A percentile compares a stretch with the other conserved stretches of the same genome.
These are phyloP conservation scores for Colletotrichum salicis DNA, from an alignment of 2,329 filamentous ascomycete species.

Conservation along the genomic window DNA sequence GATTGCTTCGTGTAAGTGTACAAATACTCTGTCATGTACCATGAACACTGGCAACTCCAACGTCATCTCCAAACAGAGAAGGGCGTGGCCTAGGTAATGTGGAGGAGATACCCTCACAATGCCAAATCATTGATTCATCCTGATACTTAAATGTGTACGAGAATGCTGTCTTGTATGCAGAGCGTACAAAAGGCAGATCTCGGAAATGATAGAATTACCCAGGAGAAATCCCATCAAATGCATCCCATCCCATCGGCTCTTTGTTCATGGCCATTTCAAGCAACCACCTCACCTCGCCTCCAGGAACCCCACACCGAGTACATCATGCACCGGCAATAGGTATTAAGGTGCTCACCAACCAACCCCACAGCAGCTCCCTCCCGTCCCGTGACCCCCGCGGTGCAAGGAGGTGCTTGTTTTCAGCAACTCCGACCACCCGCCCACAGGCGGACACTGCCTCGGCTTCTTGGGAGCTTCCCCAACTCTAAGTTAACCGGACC, in stretches of 20 bases:
- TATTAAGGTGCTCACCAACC: not conserved
- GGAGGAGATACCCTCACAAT: not conserved
- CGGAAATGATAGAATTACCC: not conserved
- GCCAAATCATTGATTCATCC: not conserved
- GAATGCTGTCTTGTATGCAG: too few species aligned
- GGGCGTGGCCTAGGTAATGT: not conserved
- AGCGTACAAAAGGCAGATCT: not conserved
- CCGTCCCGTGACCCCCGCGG: slow-evolving; percentile 1
- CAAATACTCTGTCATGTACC: too few species aligned
- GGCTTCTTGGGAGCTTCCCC: slow-evolving; percentile 30
- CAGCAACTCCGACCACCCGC: not conserved
- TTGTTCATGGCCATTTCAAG: not conserved
- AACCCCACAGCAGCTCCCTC: slow-evolving; percentile 15
- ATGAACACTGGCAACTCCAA: too few species aligned
- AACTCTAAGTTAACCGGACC: slow-evolving; percentile 22
- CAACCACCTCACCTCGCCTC: slow-evolving; percentile 20
- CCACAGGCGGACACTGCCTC: slow-evolving; percentile 27
- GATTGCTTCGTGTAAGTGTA: not conserved
- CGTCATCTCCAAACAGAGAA: not conserved
- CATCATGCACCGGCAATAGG: not conserved
- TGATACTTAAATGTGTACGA: not conserved
- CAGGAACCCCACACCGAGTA: slow-evolving; percentile 24
- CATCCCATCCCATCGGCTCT: not conserved
- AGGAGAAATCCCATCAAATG: not conserved
- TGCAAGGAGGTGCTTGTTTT: not conserved